Base-by-base conservation (phyloP, 129 eudicot species). In the Kitagawia praeruptora region DNA sequence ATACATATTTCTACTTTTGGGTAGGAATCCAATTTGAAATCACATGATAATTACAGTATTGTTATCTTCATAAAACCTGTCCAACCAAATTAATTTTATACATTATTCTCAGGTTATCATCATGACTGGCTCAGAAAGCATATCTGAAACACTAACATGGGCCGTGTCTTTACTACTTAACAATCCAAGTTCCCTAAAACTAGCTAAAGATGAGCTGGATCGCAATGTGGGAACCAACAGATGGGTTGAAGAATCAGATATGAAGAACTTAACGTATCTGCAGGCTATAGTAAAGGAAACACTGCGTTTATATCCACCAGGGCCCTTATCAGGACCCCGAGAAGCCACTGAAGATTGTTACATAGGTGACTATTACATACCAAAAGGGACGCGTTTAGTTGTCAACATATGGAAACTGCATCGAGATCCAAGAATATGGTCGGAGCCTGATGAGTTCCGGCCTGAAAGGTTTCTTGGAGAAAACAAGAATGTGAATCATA, bases 371-470 rank as follows among this genome's bases (percentile, higher is more conserved):
- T 83, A 85, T 67, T 49, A 54, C 3, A 75, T 87, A 7, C 77
- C 88, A 6, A 82, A 82, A 70, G 89, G 89, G 21, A 85, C 91
- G 14, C 82, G 89, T 18, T 56, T 89, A 54, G 78, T 83, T 3
- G 86, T 87, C 11, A 87, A 88, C 80, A 8, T 89, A 70, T 89
- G 91, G 96, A 87, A 86, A 80, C 82, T 91, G n/a, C 96, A 88
- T 21, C 77, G 83, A 1, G 93, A 88, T 51, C 81, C 91, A 2
- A 44, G 72, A 16, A 77, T 91, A 23, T 87, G 96, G 96, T 63
- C 77, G 0, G 69, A 80, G 21, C 85, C 86, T 10, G 3, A 80
- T 2, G 79, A 89, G 77, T 89, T 89, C 80, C 61, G 61, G 13
- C 89, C 89, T 3, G 81, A 82, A 58, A 76, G 90, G 79, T 87